Evolutionary conservation across 2,329 filamentous ascomycete genomes (phyloP), one percentile per base, ranked within the genome.

Genomic region (Colletotrichum sp.): DNA sequence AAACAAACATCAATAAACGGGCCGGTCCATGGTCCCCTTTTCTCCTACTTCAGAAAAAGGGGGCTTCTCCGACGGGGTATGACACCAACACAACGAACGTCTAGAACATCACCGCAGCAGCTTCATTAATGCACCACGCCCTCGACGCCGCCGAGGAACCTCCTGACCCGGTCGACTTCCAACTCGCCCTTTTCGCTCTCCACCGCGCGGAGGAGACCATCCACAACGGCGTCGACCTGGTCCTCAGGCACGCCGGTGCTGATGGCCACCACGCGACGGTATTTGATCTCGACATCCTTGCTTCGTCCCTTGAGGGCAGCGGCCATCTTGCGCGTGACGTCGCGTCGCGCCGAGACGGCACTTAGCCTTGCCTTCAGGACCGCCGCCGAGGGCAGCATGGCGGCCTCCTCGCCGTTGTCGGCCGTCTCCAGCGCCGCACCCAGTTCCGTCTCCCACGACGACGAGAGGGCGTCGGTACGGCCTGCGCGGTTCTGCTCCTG

Each of bases 231-330:
- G 79, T 99, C 97, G 16, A 99, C 94, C 74, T 95, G 91, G 10
- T 90, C 89, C 77, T 98, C 95, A 1, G 92, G 90, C 38, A 96
- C 94, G 10, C 92, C 93, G 0, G 96, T 98, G 82, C 96, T 98
- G 15, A 98, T 87, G 70, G 94, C 93, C 28, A 99, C 95, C 34
- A 99, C 95, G 78, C 94, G 94, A 30, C 96, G 91, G 83, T 98
- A 98, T 84, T 97, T 95, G 78, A 94, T 89, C 81, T 98, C 96
- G 5, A 98, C 89, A 70, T 98, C 96, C 6, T 93, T 93, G 79
- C 95, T 96, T 75, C 94, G 93, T 34, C 93, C 93, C 82, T 95
- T 93, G 10, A 99, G 89, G 8, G 90, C 90, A 21, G 91, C 90
- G 3, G 95, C 93, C 79, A 94, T 92, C 67, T 92, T 91, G 69